Evolutionary conservation across 176 grass and related monocot genomes (phyloP), one percentile per base, ranked within the genome.

Genomic region (Elaeis guineensis): DNA sequence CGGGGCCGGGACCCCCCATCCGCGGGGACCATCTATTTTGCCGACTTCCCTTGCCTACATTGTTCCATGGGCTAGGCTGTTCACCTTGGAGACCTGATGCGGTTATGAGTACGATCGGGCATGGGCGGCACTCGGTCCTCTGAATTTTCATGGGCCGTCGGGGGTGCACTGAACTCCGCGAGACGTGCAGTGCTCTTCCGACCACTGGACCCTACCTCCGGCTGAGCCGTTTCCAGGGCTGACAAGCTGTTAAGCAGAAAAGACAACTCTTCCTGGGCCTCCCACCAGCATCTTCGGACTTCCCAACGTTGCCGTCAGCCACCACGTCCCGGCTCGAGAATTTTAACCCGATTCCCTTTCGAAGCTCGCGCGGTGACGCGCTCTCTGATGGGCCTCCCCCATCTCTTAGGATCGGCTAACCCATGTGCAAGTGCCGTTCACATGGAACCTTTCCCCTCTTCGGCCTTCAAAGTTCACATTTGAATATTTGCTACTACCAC

Each of bases 371-470:
- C 11, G 9, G 35, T 9, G 35, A 44, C 35, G 35, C 35, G 35
- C 35, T 44, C 35, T 44, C 35, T 59, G 20, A 69, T 48, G 70
- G 70, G 58, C 70, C 62, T 73, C 48, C 70, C 70, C 70, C 57
- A 19, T 61, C 80, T 75, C 81, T 84, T 84, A 84, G 81, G 81
- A 84, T 84, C 75, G 75, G 58, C 75, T 78, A 72, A 83, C 80
- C 80, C 75, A 78, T 83, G 75, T 84, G 82, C 81, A 84, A 84
- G 75, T 86, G 73, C 57, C 62, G 74, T 81, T 85, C 86, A 85
- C 81, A 85, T 89, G 81, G 86, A 85, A 89, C 86, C 62, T 85
- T 89, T 77, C 74, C 67, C 74, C 74, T 69, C 74, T 77, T 77
- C 74, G 74, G 74, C 74, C 74, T 77, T 77, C 72, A 75, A 75